Evolutionary conservation across 352 stramenopile genomes (phyloP), one percentile per base, ranked within the genome.

Genomic region (Phytophthora vignae): DNA sequence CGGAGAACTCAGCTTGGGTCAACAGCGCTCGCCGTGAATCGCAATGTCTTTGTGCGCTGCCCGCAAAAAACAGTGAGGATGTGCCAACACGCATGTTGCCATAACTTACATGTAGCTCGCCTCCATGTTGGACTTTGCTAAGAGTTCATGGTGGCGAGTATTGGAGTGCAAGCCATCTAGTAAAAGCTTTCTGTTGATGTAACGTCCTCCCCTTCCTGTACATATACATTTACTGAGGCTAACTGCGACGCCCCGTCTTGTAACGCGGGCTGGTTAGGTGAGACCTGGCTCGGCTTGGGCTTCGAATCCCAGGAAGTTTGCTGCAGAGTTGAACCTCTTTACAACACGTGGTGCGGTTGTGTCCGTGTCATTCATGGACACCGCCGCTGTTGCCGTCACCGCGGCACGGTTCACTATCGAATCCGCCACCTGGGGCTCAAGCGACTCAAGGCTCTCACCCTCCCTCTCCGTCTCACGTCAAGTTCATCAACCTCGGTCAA

Each of bases 191-290:
- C n/a, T n/a, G n/a, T n/a, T n/a, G n/a, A n/a, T n/a, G n/a, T n/a
- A n/a, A n/a, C n/a, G n/a, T n/a, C n/a, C 38, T n/a, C 11, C 38
- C 11, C 38, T 17, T 14, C 14, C 12, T 14, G 38, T 14, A 44
- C 38, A 5, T n/a, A n/a, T 17, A 8, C 38, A 27, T 27, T 27
- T 27, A 11, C 14, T n/a, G 11, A n/a, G 38, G 17, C 48, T 19
- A 2, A 49, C 55, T 58, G 44, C 55, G 22, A 29, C 27, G 69
- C 50, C 69, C 69, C 38, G 69, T 73, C 69, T 66, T 71, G 55
- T 55, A 71, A 33, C 55, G 50, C 53, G 33, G 36, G 55, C 57
- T 77, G 70, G 60, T 77, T 77, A 73, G 65, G 70, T 70, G 65
- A 74, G 59, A 66, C 64, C 60, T 69, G 58, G 56, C 61, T 67